A percentile compares a stretch with the other conserved stretches of the same genome.
These are phyloP conservation scores for Trypanosomatidae sp. DNA, from an alignment of 208 protist genomes.

Conservation along the genomic window DNA sequence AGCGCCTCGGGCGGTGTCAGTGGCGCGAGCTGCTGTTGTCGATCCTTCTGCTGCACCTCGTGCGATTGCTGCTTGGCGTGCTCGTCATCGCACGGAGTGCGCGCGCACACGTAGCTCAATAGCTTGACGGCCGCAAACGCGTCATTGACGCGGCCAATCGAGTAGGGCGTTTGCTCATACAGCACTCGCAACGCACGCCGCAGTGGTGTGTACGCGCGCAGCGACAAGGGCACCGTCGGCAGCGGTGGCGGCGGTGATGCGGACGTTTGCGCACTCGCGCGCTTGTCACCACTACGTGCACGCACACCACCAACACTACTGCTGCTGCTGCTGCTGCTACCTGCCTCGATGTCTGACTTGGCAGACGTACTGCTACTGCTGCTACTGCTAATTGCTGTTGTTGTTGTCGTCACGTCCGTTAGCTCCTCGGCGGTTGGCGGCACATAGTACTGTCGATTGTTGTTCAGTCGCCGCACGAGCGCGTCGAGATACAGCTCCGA, in stretches of 20 bases:
- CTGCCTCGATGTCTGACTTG: background rate
- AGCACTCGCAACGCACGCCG: slow-evolving; percentile 18
- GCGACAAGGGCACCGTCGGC: no score
- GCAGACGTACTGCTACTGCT: background rate
- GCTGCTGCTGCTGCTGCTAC: no score
- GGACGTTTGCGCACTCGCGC: no score
- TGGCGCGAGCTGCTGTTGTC: no score
- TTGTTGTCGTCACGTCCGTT: background rate
- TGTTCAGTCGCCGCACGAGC: slow-evolving; percentile 65
- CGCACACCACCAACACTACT: no score
- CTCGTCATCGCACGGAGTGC: no score
- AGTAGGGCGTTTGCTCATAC: slow-evolving; percentile 57
- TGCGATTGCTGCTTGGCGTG: no score
- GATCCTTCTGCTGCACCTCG: no score
- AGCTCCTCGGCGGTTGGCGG: slow-evolving; percentile 17
- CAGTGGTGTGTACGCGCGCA: slow-evolving; percentile 26
- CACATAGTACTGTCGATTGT: slow-evolving; percentile 42
- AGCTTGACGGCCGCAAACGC: slow-evolving; percentile 66
- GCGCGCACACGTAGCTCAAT: slow-evolving; percentile 39
- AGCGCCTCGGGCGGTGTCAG: no score
- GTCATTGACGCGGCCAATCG: slow-evolving; percentile 40
- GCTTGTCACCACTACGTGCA: no score
- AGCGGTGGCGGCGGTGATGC: no score
- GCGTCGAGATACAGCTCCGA: slow-evolving; percentile 48
- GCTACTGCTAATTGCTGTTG: background rate